phyloP scores from a whole-genome alignment of 192 early-diverging fungal genomes.

The Obelidium mucronatum region DNA sequence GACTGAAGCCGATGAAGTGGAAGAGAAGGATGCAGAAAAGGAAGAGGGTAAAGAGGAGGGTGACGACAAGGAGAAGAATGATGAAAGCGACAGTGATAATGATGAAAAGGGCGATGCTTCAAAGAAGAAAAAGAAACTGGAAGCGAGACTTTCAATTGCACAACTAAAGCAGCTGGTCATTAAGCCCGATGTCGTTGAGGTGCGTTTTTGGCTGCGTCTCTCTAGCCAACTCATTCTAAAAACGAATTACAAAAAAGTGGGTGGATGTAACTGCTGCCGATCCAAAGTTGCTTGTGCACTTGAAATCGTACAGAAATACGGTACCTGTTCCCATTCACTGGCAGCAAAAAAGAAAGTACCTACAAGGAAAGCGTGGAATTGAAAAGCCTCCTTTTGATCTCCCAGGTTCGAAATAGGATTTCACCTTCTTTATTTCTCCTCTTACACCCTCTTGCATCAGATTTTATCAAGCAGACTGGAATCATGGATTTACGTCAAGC shows the following conservation, averaged over 20 bases:
- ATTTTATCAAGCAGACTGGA: constrained; percentile 97
- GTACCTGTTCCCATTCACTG: constrained; percentile 97
- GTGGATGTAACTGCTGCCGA: constrained; percentile 92
- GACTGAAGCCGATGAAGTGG: constrained; percentile 3
- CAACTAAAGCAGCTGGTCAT: constrained; percentile 91
- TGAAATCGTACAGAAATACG: constrained; percentile 93
- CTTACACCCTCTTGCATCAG: constrained; percentile 41
- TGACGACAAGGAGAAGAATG: constrained; percentile 37
- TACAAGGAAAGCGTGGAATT: constrained; percentile 96
- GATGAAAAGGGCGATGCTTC: constrained; percentile 17
- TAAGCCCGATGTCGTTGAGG: constrained; percentile 96
- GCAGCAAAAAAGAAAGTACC: constrained; percentile 95
- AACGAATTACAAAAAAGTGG: no score
- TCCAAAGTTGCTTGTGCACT: constrained; percentile 84
- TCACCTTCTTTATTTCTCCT: no score
- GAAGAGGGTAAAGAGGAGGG: not conserved
- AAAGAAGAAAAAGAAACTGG: constrained; percentile 60
- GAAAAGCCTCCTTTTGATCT: constrained; percentile 95
- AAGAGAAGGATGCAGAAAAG: constrained; percentile 34
- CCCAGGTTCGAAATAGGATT: constrained; percentile 58
- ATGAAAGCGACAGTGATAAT: constrained; percentile 35
- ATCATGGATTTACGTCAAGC: constrained; percentile 96
- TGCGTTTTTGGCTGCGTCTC: constrained; percentile 40
- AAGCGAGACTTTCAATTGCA: constrained; percentile 78
- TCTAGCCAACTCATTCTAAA: not conserved